Conservation (phyloP, 768 basidiomycete species). For the Chalciporus pseudorubinellus region DNA sequence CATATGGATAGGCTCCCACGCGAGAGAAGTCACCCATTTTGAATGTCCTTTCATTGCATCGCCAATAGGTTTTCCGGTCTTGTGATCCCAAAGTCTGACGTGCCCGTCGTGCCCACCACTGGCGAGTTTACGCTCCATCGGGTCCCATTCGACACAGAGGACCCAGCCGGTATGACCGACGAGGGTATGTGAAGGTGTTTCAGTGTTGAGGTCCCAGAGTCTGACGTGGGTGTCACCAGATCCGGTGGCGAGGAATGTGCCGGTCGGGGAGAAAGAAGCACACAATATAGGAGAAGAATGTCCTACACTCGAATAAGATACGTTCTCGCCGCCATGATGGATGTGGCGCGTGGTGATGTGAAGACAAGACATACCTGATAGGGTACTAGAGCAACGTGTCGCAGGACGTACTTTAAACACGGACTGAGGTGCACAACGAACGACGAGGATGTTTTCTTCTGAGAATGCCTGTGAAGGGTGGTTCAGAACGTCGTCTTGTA, state of each 20-base stretch:
- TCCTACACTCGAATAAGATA: conserved; percentile 43
- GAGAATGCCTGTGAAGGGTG: conserved; percentile 73
- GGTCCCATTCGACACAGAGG: conserved; percentile 96
- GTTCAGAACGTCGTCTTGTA: conserved; percentile 75
- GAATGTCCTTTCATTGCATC: conserved; percentile 90
- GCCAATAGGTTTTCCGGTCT: conserved; percentile 83
- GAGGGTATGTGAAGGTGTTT: conserved; percentile 85
- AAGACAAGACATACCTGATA: conserved; percentile 61
- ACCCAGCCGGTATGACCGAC: conserved; percentile 95
- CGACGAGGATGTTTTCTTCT: conserved; percentile 81
- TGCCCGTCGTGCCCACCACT: conserved; percentile 95
- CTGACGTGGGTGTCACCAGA: conserved; percentile 92
- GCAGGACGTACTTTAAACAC: conserved; percentile 94
- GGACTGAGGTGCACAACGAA: conserved; percentile 92
- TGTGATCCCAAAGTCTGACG: conserved; percentile 92
- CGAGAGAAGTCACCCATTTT: conserved; percentile 93
- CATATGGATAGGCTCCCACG: conserved; percentile 97
- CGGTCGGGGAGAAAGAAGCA: conserved; percentile 94
- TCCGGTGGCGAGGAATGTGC: conserved; percentile 87
- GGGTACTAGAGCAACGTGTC: conserved; percentile 88
- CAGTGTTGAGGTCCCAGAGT: conserved; percentile 92
- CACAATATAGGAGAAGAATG: conserved; percentile 93
- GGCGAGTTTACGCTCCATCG: conserved; percentile 84
- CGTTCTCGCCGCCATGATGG: conserved; percentile 6
- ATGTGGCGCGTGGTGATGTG: conserved; percentile 1